Evolutionary conservation across 495 filamentous ascomycete genomes (phyloP), one percentile per base, ranked within the genome.

Genomic region (Ramalina peruviana): DNA sequence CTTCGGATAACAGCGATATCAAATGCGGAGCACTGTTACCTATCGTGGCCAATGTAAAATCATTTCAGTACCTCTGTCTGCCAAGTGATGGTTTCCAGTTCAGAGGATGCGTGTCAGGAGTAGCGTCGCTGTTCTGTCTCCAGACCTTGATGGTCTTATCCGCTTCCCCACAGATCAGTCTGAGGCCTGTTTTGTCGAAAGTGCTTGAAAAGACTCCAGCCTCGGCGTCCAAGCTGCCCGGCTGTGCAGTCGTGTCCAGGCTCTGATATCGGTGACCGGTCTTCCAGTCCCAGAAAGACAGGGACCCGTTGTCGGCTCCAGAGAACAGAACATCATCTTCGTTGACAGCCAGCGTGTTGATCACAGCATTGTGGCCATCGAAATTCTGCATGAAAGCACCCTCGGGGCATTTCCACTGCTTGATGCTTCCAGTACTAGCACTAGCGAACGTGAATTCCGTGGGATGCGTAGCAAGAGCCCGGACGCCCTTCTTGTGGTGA

Each of bases 271-370:
- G 73, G 59, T 97, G 77, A 0, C 93, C 93, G 3, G 88, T 86
- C 71, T 97, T 97, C 93, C 93, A 99, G 65, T 99, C 93, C 85
- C 88, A 99, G 73, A 99, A 97, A 56, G 79, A 83, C 75, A 97
- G 92, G 48, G 86, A 89, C 39, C 93, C 93, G 59, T 97, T 93
- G 55, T 99, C 93, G 43, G 84, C 90, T 11, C 93, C 93, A 11
- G 88, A 93, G 67, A 97, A 96, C 25, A 97, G 66, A 10, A 97
- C 85, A 58, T 94, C 88, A 60, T 95, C 86, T 53, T 94, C 86
- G 62, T 99, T 99, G 33, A 87, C 86, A 33, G 82, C 70, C n/a
- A 99, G 65, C 0, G 86, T 87, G 63, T 99, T 99, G 70, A 97
- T 92, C 64, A 99, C 86, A 41, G 86, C 76, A 57, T 96, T 95